Percentiles rank a stretch among this genome's conserved stretches.
Evolutionary conservation across 2,329 filamentous ascomycete genomes (phyloP).

Genomic region (Mycogone perniciosa): DNA sequence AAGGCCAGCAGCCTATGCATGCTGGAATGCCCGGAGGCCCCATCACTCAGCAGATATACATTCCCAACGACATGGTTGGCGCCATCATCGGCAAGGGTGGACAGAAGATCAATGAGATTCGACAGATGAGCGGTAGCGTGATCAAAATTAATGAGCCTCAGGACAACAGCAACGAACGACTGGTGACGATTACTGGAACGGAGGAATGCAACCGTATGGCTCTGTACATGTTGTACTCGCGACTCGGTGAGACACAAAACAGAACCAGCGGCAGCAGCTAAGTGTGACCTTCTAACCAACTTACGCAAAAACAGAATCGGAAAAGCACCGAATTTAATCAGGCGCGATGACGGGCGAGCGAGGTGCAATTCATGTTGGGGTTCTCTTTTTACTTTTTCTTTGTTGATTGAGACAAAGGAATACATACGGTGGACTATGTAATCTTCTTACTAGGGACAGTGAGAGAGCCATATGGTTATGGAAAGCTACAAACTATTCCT

Average conservation of each 20-base stretch:
- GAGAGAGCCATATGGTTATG: no score
- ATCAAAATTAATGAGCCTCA: slow-evolving; percentile 99
- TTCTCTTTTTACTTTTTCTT: neutral
- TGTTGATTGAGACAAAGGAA: neutral
- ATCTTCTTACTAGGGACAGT: neutral
- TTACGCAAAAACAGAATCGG: slow-evolving; percentile 31
- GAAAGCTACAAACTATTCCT: no score
- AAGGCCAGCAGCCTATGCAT: slow-evolving; percentile 65
- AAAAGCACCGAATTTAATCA: slow-evolving; percentile 38
- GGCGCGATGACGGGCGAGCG: neutral
- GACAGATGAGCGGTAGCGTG: slow-evolving; percentile 92
- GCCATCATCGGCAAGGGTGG: slow-evolving; percentile 98
- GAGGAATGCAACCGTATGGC: slow-evolving; percentile 99
- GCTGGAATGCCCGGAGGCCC: slow-evolving; percentile 55
- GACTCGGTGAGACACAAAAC: slow-evolving; percentile 65
- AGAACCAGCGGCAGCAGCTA: slow-evolving; percentile 11
- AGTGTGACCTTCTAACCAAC: slow-evolving; percentile 23
- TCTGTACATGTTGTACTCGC: slow-evolving; percentile 97
- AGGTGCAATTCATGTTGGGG: neutral
- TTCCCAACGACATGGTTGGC: slow-evolving; percentile 98
- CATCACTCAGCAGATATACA: slow-evolving; percentile 96
- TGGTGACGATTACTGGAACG: slow-evolving; percentile 95
- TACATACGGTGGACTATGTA: neutral
- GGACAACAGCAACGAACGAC: slow-evolving; percentile 95
- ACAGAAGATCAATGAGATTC: slow-evolving; percentile 98